These are phyloP conservation scores for Talaromyces atroroseus DNA, from an alignment of 2,329 filamentous ascomycete genomes.

Conservation along the genomic window DNA sequence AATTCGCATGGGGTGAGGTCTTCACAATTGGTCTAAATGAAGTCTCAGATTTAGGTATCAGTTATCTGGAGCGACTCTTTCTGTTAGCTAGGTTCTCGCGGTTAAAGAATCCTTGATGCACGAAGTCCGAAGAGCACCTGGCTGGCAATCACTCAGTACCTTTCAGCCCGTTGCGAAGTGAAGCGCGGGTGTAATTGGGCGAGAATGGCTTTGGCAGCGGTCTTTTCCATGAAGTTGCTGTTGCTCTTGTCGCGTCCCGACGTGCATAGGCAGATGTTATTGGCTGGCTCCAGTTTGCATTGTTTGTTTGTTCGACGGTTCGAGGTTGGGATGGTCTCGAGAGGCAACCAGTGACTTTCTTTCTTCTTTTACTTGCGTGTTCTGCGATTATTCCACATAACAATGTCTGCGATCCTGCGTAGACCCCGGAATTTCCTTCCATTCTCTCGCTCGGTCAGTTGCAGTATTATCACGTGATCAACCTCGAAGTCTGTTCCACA, in stretches of 20 bases:
- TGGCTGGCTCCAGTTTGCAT: neutral
- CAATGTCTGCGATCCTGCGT: too few species aligned
- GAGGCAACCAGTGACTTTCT: too few species aligned
- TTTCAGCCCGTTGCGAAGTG: neutral
- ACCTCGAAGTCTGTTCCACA: neutral
- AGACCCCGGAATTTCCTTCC: too few species aligned
- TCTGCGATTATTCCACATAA: too few species aligned
- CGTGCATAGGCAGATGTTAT: neutral
- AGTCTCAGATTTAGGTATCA: neutral
- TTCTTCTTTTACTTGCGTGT: too few species aligned
- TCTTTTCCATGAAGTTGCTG: neutral
- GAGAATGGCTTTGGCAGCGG: neutral
- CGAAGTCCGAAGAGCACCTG: neutral
- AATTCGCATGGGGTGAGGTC: neutral
- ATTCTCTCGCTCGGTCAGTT: neutral
- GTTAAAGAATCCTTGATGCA: neutral
- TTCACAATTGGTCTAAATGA: neutral
- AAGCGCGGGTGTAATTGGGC: neutral
- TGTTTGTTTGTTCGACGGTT: neutral
- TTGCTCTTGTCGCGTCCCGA: neutral
- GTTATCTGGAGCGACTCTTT: neutral
- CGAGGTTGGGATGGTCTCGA: too few species aligned
- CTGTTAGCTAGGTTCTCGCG: neutral
- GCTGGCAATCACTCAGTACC: neutral
- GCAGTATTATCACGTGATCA: neutral